Percentiles rank a stretch among this genome's conserved stretches.
phyloP scores from a whole-genome alignment of 345 rosid genomes.

The Citrus hindsii region DNA sequence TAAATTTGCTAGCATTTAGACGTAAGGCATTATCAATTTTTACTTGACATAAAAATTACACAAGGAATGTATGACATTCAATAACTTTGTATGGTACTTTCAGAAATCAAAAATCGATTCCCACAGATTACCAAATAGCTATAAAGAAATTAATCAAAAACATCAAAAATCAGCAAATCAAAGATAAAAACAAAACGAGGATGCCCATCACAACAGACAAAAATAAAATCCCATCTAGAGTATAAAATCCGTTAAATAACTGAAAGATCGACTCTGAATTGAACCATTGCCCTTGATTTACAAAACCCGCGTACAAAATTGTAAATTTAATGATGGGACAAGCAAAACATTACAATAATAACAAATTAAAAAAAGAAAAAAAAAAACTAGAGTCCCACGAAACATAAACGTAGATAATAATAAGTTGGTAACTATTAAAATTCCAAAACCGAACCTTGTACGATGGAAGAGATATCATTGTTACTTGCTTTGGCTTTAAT shows the following conservation, averaged over 20 bases:
- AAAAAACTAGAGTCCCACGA: too few relatives aligned
- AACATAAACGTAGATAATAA: not conserved
- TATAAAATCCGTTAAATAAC: not conserved
- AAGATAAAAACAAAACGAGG: not conserved
- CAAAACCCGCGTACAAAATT: not conserved
- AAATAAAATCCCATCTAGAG: not conserved
- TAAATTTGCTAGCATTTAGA: not conserved
- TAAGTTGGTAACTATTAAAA: not conserved
- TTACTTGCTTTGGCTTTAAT: not conserved
- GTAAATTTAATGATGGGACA: not conserved
- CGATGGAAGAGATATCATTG: not conserved
- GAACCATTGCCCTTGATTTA: not conserved
- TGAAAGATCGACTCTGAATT: not conserved
- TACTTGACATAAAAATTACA: not conserved
- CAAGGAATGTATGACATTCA: not conserved
- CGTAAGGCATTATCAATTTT: not conserved
- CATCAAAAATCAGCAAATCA: not conserved
- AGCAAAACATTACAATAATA: not conserved
- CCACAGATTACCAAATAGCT: not conserved
- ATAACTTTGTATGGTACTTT: not conserved
- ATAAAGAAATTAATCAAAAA: not conserved
- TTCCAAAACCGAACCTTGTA: not conserved
- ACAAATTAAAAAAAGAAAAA: not conserved
- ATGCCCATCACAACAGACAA: not conserved
- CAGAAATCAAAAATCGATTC: not conserved